Percentiles rank a stretch among this genome's conserved stretches.
Conservation (phyloP, 495 filamentous ascomycete genomes). For the Hypoxylon lenormandii region DNA sequence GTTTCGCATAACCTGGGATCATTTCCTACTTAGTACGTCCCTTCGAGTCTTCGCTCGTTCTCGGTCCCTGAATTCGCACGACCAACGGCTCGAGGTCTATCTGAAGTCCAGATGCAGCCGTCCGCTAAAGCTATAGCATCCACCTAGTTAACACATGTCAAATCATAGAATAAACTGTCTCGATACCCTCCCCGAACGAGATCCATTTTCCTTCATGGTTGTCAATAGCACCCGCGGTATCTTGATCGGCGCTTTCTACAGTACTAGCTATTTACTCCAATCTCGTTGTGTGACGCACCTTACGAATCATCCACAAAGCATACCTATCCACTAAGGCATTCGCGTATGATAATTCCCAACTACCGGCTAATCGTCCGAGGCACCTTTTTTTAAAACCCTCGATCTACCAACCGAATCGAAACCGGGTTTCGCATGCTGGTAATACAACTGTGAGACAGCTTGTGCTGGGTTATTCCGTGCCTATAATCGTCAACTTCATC, state of each 20-base stretch:
- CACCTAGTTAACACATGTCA: neutral
- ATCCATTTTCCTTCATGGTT: conserved; percentile 14
- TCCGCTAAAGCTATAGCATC: conserved; percentile 1
- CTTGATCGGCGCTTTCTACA: conserved; percentile 5
- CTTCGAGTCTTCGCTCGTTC: conserved; percentile 15
- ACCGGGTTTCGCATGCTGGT: neutral
- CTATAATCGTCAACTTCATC: neutral
- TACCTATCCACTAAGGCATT: conserved; percentile 6
- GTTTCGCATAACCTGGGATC: neutral
- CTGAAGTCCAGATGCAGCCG: conserved; percentile 16
- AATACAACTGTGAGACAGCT: conserved; percentile 8
- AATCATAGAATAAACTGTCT: neutral
- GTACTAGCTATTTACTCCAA: conserved; percentile 9
- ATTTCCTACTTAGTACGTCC: conserved; percentile 8
- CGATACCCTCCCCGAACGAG: conserved; percentile 6
- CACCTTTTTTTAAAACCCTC: neutral
- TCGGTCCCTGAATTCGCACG: neutral
- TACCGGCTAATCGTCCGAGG: conserved; percentile 1
- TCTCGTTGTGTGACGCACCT: neutral
- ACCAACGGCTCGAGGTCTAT: neutral
- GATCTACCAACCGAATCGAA: conserved; percentile 8
- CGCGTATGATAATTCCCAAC: conserved; percentile 6
- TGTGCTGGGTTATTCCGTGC: neutral
- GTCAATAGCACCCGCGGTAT: conserved; percentile 9
- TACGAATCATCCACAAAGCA: conserved; percentile 1